Conservation (phyloP, 2,329 filamentous ascomycete genomes). For the Cercospora sp. region DNA sequence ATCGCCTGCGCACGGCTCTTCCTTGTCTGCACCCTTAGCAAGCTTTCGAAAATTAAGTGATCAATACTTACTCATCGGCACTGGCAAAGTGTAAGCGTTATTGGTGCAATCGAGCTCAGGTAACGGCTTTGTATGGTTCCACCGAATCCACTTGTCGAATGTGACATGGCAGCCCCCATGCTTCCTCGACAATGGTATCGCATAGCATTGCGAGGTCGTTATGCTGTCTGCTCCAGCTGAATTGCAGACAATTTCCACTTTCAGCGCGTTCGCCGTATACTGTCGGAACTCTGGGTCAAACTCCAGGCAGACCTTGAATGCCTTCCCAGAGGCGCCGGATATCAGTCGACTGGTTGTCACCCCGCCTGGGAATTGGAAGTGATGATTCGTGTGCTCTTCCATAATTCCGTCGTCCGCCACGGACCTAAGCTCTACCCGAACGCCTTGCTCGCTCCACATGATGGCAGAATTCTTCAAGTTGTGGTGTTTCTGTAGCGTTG, state of each 20-base stretch:
- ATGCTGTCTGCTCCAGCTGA: not conserved
- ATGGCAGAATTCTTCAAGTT: not conserved
- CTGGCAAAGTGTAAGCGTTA: not conserved
- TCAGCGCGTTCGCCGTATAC: not conserved
- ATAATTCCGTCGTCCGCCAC: not conserved
- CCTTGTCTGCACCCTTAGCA: not conserved
- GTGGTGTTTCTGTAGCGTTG: not conserved
- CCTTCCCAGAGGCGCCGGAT: not conserved
- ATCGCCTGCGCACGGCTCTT: not conserved
- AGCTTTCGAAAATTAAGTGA: not conserved
- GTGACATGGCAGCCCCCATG: not conserved
- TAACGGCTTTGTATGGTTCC: not conserved
- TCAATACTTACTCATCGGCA: not conserved
- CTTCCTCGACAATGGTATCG: not conserved
- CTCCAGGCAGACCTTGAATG: not conserved
- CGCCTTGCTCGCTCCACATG: not conserved
- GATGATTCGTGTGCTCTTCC: not conserved
- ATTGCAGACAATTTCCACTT: not conserved
- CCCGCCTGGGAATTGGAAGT: not conserved
- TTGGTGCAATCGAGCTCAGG: not conserved
- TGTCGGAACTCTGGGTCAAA: not conserved
- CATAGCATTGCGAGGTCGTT: not conserved
- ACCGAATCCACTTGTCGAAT: not conserved
- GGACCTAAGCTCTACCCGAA: not conserved
- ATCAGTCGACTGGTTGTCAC: not conserved